Evolutionary conservation across 78 protist species (phyloP), one percentile per base, ranked within the genome.

Genomic region (Mastigamoeba balamuthi): DNA sequence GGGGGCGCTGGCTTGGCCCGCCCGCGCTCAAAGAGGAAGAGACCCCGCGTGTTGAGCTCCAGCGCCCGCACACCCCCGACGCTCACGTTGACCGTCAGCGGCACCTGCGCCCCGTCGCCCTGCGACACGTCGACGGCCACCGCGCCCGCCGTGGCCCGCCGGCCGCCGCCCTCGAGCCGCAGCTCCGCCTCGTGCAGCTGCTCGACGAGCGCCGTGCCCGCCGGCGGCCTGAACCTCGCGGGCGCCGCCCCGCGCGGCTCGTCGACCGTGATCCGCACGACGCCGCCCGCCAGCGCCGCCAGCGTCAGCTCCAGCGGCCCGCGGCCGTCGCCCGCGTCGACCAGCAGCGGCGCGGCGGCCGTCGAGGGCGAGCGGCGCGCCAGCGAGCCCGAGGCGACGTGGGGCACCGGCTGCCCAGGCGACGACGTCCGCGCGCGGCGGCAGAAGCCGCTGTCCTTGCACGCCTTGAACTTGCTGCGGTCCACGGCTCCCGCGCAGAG

Each of bases 361-460:
- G 58, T 17, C 58, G 58, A 25, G 17, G 58, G 58, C 58, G 33
- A 25, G 58, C 17, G 17, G 33, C 58, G 17, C 58, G 58, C 58
- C n/a, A n/a, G n/a, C n/a, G n/a, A n/a, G n/a, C n/a, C n/a, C n/a
- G n/a, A n/a, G n/a, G n/a, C n/a, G n/a, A n/a, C n/a, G n/a, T n/a
- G n/a, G n/a, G n/a, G n/a, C n/a, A n/a, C n/a, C n/a, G n/a, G n/a
- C n/a, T n/a, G n/a, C n/a, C n/a, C n/a, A n/a, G n/a, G n/a, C n/a
- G n/a, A n/a, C n/a, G n/a, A n/a, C n/a, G n/a, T n/a, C n/a, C n/a
- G n/a, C n/a, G n/a, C n/a, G n/a, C n/a, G n/a, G n/a, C n/a, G n/a
- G 58, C 88, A 84, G 33, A 84, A 84, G 39, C 74, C 66, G 41
- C 76, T 71, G 28, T 84, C 81, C 2, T 53, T 2, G 71, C 88